Base-by-base conservation (phyloP, 805 yeast species). In the Cyberlindnera sargentensis region DNA sequence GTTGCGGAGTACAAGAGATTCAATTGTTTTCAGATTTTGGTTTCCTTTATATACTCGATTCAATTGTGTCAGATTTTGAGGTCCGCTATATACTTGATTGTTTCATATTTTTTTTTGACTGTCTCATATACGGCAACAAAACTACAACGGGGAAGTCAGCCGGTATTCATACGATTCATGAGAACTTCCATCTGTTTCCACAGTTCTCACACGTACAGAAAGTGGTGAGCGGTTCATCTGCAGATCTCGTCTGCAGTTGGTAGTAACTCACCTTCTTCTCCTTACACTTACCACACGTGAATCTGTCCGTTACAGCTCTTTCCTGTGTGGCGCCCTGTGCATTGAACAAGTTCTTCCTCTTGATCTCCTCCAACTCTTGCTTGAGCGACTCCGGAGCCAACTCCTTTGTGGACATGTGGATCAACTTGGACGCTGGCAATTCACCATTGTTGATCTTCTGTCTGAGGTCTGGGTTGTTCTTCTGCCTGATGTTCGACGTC, bases 221-320 rank as follows among this genome's bases (percentile, higher is more conserved):
- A 1, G 99, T 93, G 6, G 99, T 93, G 58, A 93, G 76, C 47
- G 99, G 99, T 67, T 93, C 99, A 78, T 93, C 99, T 20, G 99
- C 99, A 45, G 96, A 86, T 66, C 99, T 76, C 31, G 99, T 93
- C 72, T 93, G 99, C 83, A 93, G 76, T 69, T 93, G 99, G 66
- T 90, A 91, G 64, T 93, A 93, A 55, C 95, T 84, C 35, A 93
- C 99, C 71, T 88, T 89, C 74, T 90, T 89, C 63, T 89, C 91
- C 67, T 91, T 93, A 76, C 99, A 93, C 65, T 91, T 93, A 40
- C 98, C 97, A 67, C 99, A 93, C 2, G 95, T 84, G 64, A 93
- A 93, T 64, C 98, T 75, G 64, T 91, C 98, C 6, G 99, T 93
- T 33, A 88, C 89, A 1, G 98, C 95, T 56, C 97, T 76, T 70